Evolutionary conservation across 2,329 filamentous ascomycete species (phyloP).

Genomic region (Aspergillus persii): DNA sequence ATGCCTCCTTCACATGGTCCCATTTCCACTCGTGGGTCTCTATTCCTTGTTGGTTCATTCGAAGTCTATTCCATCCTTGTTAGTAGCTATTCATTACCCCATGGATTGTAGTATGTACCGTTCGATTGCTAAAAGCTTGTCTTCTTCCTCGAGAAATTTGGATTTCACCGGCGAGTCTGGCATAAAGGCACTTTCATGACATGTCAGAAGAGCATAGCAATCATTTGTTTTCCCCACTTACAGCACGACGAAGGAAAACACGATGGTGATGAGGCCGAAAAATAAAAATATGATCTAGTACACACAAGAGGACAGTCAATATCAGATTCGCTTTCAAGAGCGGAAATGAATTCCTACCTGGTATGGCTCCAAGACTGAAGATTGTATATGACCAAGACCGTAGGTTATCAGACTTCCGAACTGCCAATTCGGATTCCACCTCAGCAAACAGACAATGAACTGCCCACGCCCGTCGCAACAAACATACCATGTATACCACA

Average conservation of each 20-base stretch:
- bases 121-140: slow-evolving; percentile 60
- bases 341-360: slow-evolving; percentile 39
- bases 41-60: slow-evolving; percentile 50
- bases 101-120: slow-evolving; percentile 27
- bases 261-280: slow-evolving; percentile 51
- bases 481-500: slow-evolving; percentile 50
- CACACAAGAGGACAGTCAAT: not conserved
- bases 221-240: slow-evolving; percentile 10
- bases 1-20: slow-evolving; percentile 54
- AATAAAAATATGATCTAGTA: slow-evolving; percentile 33
- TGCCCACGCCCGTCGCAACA: not conserved
- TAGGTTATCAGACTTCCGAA: slow-evolving; percentile 56
- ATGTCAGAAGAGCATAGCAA: not conserved
- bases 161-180: slow-evolving; percentile 63
- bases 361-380: slow-evolving; percentile 47
- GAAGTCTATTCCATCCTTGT: slow-evolving; percentile 31
- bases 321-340: not conserved
- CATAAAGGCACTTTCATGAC: slow-evolving; percentile 46
- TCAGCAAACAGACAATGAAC: not conserved
- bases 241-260: slow-evolving; percentile 52
- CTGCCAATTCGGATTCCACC: slow-evolving; percentile 13
- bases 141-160: slow-evolving; percentile 55
- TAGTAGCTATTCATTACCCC: not conserved
- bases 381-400: slow-evolving; percentile 50
- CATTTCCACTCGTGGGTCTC: slow-evolving; percentile 49